Evolutionary conservation across 1,139 yeast genomes (phyloP), one percentile per base, ranked within the genome.

Genomic region (Yamadazyma sp.): DNA sequence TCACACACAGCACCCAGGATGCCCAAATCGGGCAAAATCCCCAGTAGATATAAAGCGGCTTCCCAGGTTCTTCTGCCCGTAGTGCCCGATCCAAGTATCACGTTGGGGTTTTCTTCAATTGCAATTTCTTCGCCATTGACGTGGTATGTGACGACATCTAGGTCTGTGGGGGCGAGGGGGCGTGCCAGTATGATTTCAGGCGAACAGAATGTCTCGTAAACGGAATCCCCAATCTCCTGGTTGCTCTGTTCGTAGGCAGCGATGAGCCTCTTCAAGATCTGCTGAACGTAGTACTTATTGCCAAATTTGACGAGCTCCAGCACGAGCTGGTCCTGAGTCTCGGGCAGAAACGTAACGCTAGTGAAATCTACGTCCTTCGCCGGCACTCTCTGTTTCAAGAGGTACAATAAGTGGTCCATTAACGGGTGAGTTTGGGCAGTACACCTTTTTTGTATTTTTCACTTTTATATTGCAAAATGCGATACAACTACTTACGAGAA

Each of bases 31-130:
- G 36, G 78, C 70, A 7, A 83, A 64, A 14, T 89, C 3, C 37
- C 12, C 9, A 48, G 32, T 10, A 62, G 43, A 16, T 69, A 87
- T n/a, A 87, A 50, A 0, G 96, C 86, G 1, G 96, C 97, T 56
- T 88, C 97, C 98, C 98, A 91, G 0, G 98, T 91, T 33, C 97
- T 66, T 42, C 81, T 64, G 0, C 98, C 98, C 0, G 98, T 91
- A 1, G 95, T 84, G 6, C 94, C 95, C 23, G 66, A 58, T 0
- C 88, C 88, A 14, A 87, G 76, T 9, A 87, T 77, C 36, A 86
- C 47, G 41, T 73, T 67, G 0, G 91, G 94, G 0, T 77, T 70
- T 53, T 86, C 94, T 40, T 64, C 63, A 3, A 84, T 75, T 3
- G 58, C 53, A 1, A 83, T 66, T 4, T 57, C 56, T 1, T 52